These are phyloP conservation scores for Mycena kentingensis DNA, from an alignment of 768 basidiomycete genomes.

Conservation along the genomic window DNA sequence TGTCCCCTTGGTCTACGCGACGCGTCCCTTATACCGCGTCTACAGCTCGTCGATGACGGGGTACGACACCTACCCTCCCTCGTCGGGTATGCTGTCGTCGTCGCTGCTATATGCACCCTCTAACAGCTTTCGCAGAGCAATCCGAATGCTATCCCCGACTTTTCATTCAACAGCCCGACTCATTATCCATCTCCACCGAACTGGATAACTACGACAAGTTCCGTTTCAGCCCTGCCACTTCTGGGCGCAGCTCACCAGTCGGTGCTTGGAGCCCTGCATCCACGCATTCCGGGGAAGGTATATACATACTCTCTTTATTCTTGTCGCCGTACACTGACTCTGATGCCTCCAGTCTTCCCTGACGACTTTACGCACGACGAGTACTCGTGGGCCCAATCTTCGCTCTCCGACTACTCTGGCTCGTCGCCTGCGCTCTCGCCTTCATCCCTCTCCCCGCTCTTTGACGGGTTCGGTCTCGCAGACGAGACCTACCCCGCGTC, in stretches of 20 bases:
- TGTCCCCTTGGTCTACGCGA: neutral
- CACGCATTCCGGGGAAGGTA: constrained; percentile 19
- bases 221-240: constrained; percentile 15
- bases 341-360: constrained; percentile 14
- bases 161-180: constrained; percentile 20
- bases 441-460: constrained; percentile 18
- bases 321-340: neutral
- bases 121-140: neutral
- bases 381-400: constrained; percentile 2
- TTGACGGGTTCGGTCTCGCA: constrained; percentile 10
- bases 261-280: constrained; percentile 19
- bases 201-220: constrained; percentile 11
- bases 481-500: constrained; percentile 9
- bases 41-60: constrained; percentile 7
- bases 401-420: constrained; percentile 11
- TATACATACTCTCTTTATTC: neutral
- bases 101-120: neutral
- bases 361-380: constrained; percentile 16
- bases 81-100: neutral
- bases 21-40: neutral
- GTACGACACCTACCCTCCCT: constrained; percentile 19
- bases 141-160: constrained; percentile 11
- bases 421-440: constrained; percentile 16
- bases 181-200: constrained; percentile 5
- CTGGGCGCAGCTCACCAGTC: constrained; percentile 21